A percentile compares a stretch with the other conserved stretches of the same genome.
Evolutionary conservation across 768 basidiomycete genomes (phyloP).

Genomic region (Boletus insuetus): DNA sequence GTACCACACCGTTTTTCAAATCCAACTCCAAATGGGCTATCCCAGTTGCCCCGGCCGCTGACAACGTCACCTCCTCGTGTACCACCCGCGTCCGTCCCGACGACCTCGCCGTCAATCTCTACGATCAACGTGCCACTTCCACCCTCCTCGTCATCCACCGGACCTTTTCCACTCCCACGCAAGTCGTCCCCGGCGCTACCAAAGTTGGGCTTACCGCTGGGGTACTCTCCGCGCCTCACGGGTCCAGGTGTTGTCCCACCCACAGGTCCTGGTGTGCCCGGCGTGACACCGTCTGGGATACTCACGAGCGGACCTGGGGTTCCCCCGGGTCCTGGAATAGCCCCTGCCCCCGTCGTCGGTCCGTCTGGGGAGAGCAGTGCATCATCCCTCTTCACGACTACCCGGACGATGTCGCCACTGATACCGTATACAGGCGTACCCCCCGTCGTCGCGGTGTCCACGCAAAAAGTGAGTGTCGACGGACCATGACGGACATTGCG

Average conservation of each 20-base stretch:
- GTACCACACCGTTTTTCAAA: conserved; percentile 28
- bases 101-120: conserved; percentile 20
- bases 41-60: conserved; percentile 21
- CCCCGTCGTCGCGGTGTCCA: neutral
- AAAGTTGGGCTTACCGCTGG: conserved; percentile 28
- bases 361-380: conserved; percentile 8
- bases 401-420: conserved; percentile 25
- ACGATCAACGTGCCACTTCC: conserved; percentile 13
- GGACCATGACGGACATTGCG: conserved; percentile 9
- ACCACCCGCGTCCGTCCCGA: conserved; percentile 17
- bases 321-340: conserved; percentile 28
- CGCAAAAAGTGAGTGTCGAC: conserved; percentile 22
- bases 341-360: conserved; percentile 16
- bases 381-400: conserved; percentile 9
- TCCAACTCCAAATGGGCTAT: conserved; percentile 19
- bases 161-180: conserved; percentile 22
- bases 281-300: conserved; percentile 24
- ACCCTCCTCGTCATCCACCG: conserved; percentile 15
- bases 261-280: conserved; percentile 25
- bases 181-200: conserved; percentile 27
- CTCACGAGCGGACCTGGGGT: conserved; percentile 30
- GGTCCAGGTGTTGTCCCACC: conserved; percentile 31
- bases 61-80: conserved; percentile 40
- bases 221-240: conserved; percentile 29
- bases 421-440: conserved; percentile 17